Evolutionary conservation across 768 basidiomycete genomes (phyloP).

Genomic region (Pholiota microspora): DNA sequence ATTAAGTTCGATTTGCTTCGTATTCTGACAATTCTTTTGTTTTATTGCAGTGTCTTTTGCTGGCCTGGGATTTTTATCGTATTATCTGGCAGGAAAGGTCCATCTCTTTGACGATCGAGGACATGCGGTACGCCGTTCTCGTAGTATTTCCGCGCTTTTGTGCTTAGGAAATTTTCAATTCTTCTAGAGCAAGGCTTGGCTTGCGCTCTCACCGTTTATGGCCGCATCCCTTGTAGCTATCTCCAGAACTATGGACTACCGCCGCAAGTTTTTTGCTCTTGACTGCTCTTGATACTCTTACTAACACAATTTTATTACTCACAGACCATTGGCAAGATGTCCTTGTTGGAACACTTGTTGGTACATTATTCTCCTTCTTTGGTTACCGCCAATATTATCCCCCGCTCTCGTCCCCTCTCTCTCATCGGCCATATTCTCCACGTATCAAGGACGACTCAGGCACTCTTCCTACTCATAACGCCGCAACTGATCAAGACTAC

Average conservation of each 20-base stretch:
- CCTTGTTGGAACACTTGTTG: constrained; percentile 73
- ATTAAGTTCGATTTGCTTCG: background rate
- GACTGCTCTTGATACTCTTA: background rate
- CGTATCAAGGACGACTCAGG: constrained; percentile 49
- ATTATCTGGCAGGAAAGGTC: constrained; percentile 90
- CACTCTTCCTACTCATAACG: constrained; percentile 37
- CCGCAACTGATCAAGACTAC: constrained; percentile 1
- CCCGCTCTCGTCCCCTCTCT: constrained; percentile 55
- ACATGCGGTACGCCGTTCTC: constrained; percentile 47
- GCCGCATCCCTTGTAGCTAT: constrained; percentile 80
- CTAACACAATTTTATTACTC: constrained; percentile 9
- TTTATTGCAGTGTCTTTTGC: constrained; percentile 76
- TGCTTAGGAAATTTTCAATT: constrained; percentile 3
- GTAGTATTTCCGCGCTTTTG: background rate
- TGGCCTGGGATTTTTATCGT: constrained; percentile 84
- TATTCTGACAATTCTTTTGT: constrained; percentile 10
- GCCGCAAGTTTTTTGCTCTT: constrained; percentile 51
- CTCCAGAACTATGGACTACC: constrained; percentile 88
- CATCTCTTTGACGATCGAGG: constrained; percentile 86
- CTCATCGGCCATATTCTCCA: constrained; percentile 72
- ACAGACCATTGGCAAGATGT: constrained; percentile 94
- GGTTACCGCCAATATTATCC: constrained; percentile 85
- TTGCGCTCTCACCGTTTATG: constrained; percentile 71
- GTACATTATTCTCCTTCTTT: constrained; percentile 69
- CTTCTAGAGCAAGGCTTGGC: constrained; percentile 77